phyloP scores from a whole-genome alignment of 192 early-diverging fungal genomes.

The Coemansia aciculifera region DNA sequence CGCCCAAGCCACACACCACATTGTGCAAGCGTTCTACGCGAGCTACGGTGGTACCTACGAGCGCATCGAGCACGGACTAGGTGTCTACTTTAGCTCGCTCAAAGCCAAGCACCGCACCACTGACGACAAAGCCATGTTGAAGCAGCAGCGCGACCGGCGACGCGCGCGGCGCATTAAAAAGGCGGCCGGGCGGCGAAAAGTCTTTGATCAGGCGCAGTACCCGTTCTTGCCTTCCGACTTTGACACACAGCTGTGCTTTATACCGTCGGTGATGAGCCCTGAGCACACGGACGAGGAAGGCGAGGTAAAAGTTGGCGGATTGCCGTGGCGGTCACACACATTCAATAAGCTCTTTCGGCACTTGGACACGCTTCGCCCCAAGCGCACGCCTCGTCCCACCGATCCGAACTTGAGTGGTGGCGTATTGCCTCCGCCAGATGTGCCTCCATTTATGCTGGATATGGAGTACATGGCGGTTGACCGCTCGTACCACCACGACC shows the following conservation, averaged over 20 bases:
- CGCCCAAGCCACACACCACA: constrained; percentile 46
- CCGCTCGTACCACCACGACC: constrained; percentile 21
- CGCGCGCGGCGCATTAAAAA: constrained; percentile 49
- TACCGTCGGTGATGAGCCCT: constrained; percentile 48
- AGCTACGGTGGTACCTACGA: constrained; percentile 36
- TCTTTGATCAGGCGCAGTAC: constrained; percentile 44
- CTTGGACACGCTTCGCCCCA: constrained; percentile 49
- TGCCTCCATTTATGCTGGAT: constrained; percentile 42
- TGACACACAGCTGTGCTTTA: constrained; percentile 32
- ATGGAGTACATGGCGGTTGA: constrained; percentile 29
- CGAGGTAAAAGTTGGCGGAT: constrained; percentile 47
- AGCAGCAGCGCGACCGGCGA: constrained; percentile 54
- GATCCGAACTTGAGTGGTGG: constrained; percentile 30
- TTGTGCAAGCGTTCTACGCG: constrained; percentile 33
- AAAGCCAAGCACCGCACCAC: constrained; percentile 54
- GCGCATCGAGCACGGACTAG: constrained; percentile 53
- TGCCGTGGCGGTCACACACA: constrained; percentile 42
- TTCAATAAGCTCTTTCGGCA: constrained; percentile 42
- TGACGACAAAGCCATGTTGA: constrained; percentile 53
- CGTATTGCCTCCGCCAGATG: constrained; percentile 30
- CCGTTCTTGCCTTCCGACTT: constrained; percentile 44
- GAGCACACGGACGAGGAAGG: constrained; percentile 54
- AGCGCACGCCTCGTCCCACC: constrained; percentile 45
- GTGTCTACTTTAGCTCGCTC: constrained; percentile 55
- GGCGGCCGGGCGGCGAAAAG: constrained; percentile 44